Base-by-base conservation (phyloP, 768 basidiomycete species). In the Suillus variegatus region DNA sequence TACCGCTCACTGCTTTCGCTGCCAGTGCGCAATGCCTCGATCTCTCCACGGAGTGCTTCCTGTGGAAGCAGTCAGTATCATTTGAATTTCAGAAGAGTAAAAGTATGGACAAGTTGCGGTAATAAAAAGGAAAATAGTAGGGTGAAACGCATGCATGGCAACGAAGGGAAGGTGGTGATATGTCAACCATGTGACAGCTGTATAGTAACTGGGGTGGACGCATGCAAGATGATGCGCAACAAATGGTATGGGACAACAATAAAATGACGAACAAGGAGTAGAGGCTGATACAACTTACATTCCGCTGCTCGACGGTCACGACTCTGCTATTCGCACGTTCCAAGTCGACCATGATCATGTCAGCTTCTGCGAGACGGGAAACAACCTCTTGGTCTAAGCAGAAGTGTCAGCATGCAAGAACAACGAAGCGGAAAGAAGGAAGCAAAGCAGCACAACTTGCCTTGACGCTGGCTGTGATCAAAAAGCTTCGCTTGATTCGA, bases 11-110 rank as follows among this genome's bases (percentile, higher is more conserved):
- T 88, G 38, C 84, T 81, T 67, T 93, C 90, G 61, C 82, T 86
- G 14, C 93, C 95, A 60, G 88, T 90, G 62, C 93, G 89, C 60
- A 96, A 88, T 0, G 90, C 84, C 76, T 99, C 97, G 57, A 98
- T 96, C 76, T 98, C 96, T 25, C 95, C 95, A 13, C 97, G 88
- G 20, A 99, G 82, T n/a, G 94, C 84, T 81, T 99, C 97, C 94
- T 95, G 72, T 65, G 4, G 20, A 28, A n/a, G 41, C 35, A 25
- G 35, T 63, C n/a, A 63, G 35, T 25, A 12, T 62, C n/a, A 18
- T 16, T 12, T 20, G 18, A 12, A 60, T 43, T 43, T 25, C 8
- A n/a, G 9, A n/a, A 14, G n/a, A 16, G 6, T 16, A n/a, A n/a
- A n/a, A n/a, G n/a, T n/a, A n/a, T n/a, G n/a, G n/a, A n/a, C n/a